phyloP scores from a whole-genome alignment of 768 basidiomycete genomes.

The Rhodotorula sphaerocarpa region DNA sequence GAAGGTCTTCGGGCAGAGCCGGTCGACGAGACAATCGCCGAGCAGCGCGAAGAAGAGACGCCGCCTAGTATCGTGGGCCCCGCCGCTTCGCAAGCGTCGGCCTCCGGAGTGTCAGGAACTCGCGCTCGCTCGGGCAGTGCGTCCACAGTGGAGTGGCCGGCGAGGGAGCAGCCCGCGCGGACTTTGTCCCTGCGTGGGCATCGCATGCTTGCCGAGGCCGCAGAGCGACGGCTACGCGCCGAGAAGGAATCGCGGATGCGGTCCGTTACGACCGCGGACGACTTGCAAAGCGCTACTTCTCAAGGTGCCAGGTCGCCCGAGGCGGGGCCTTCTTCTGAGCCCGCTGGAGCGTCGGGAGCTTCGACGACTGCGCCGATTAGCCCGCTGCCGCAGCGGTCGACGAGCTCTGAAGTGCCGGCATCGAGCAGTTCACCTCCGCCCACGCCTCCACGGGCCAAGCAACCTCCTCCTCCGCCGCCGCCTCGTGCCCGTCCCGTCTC shows the following conservation, averaged over 20 bases:
- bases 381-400: too few relatives aligned
- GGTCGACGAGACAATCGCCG: background rate
- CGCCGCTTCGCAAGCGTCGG: too few relatives aligned
- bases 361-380: too few relatives aligned
- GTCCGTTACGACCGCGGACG: background rate
- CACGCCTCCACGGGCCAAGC: background rate
- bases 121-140: too few relatives aligned
- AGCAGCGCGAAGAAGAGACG: background rate
- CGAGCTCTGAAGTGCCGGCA: too few relatives aligned
- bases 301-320: too few relatives aligned
- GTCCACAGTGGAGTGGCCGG: background rate
- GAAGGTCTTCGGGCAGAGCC: too few relatives aligned
- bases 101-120: too few relatives aligned
- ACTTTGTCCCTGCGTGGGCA: constrained; percentile 1
- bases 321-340: background rate
- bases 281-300: too few relatives aligned
- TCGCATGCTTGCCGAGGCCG: constrained; percentile 21
- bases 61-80: background rate
- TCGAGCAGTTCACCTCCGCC: too few relatives aligned
- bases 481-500: background rate
- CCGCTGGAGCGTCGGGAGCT: too few relatives aligned
- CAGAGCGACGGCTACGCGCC: constrained; percentile 10
- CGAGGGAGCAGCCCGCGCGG: background rate
- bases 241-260: background rate
- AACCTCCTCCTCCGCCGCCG: background rate